Percentiles rank a stretch among this genome's conserved stretches.
Evolutionary conservation across 1,284 basidiomycete species (phyloP).

Genomic region (Melampsora larici-populina): DNA sequence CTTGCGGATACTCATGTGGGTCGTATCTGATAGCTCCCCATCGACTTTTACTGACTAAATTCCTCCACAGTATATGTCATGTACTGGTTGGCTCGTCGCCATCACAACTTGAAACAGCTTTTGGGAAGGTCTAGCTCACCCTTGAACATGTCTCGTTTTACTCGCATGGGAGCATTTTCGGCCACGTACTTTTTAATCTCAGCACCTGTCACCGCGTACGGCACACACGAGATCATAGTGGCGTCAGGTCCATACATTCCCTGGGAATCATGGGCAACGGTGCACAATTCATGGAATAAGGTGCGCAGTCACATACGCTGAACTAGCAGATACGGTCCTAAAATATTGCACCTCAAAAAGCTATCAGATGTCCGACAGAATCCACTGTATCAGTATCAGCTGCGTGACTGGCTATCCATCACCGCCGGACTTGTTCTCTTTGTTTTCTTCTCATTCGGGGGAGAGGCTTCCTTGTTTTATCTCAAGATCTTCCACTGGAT

Average conservation of each 20-base stretch:
- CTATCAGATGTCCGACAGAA: slow-evolving; percentile 1
- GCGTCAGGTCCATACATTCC: slow-evolving; percentile 14
- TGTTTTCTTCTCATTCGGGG: slow-evolving; percentile 16
- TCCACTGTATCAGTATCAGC: slow-evolving; percentile 7
- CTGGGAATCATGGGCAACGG: slow-evolving; percentile 1
- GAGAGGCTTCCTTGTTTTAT: slow-evolving; percentile 12
- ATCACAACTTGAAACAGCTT: slow-evolving; percentile 6
- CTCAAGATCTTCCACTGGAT: not conserved
- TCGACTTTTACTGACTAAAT: not conserved
- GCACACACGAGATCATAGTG: not conserved
- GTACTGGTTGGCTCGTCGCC: slow-evolving; percentile 1
- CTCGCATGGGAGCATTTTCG: slow-evolving; percentile 16
- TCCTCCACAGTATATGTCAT: slow-evolving; percentile 12
- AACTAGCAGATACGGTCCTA: not conserved
- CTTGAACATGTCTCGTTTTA: slow-evolving; percentile 10
- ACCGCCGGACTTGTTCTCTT: slow-evolving; percentile 3
- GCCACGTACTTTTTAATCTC: slow-evolving; percentile 25
- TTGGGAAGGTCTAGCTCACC: slow-evolving; percentile 1
- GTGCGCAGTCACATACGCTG: not conserved
- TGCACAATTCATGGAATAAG: slow-evolving; percentile 19
- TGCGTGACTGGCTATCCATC: slow-evolving; percentile 22
- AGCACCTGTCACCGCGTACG: slow-evolving; percentile 3
- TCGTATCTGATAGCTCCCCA: not conserved
- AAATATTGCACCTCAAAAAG: not conserved
- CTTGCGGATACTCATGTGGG: slow-evolving; percentile 23